Percentiles rank a stretch among this genome's conserved stretches.
Conservation (phyloP, 208 protist genomes). For the Wallacemonas sp. region DNA sequence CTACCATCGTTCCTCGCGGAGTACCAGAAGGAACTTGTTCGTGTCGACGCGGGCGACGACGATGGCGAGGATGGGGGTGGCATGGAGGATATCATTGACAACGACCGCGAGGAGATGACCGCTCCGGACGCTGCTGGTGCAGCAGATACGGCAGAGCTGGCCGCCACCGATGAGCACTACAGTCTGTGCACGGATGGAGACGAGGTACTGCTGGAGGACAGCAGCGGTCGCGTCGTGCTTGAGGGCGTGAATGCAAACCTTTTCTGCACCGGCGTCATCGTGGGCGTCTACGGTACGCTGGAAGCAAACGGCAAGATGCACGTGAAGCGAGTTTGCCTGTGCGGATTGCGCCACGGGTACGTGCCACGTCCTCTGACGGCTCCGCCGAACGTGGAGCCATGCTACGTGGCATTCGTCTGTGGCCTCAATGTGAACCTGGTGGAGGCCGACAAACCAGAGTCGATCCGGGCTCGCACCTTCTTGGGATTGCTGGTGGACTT, state of each 20-base stretch:
- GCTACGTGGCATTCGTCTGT: conserved; percentile 85
- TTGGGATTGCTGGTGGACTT: conserved; percentile 82
- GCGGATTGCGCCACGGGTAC: conserved; percentile 41
- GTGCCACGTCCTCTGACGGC: conserved; percentile 37
- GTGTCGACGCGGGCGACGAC: conserved; percentile 82
- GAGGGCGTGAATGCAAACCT: conserved; percentile 42
- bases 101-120: conserved; percentile 23
- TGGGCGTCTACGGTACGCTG: conserved; percentile 73
- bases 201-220: conserved; percentile 83
- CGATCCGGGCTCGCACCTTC: conserved; percentile 28
- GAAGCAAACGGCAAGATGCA: conserved; percentile 57
- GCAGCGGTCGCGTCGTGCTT: conserved; percentile 73
- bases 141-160: conserved; percentile 16
- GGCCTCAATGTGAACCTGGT: conserved; percentile 50
- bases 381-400: conserved; percentile 27
- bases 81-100: conserved; percentile 21
- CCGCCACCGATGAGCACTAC: conserved; percentile 30
- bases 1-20: conserved; percentile 86
- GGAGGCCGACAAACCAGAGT: conserved; percentile 18
- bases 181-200: conserved; percentile 57
- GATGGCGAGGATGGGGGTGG: conserved; percentile 25
- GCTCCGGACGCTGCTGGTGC: conserved; percentile 15
- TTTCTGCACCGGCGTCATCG: conserved; percentile 80
- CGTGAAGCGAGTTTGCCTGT: conserved; percentile 65
- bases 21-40: conserved; percentile 84